Conservation (phyloP, 192 early-diverging fungal genomes). For the Entophlyctis luteolus region DNA sequence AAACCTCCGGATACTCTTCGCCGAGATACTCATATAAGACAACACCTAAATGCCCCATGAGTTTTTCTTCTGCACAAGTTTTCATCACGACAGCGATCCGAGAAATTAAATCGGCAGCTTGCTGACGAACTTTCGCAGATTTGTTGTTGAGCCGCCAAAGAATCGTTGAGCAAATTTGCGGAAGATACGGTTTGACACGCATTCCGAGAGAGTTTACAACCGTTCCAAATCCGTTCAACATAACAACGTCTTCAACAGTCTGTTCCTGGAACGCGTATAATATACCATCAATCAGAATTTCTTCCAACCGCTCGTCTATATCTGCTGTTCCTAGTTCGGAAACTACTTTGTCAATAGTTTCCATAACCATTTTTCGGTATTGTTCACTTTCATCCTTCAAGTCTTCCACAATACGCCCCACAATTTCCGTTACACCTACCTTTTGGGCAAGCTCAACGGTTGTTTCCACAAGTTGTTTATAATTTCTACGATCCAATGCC, state of each 20-base stretch:
- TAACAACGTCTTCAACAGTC: conserved; percentile 83
- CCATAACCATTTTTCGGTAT: conserved; percentile 97
- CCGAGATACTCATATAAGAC: conserved; percentile 97
- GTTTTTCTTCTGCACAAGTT: conserved; percentile 89
- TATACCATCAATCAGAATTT: conserved; percentile 93
- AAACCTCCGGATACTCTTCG: conserved; percentile 98
- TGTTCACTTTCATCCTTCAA: conserved; percentile 93
- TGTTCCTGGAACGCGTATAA: conserved; percentile 99
- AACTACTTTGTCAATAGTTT: conserved; percentile 84
- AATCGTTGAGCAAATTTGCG: conserved; percentile 90
- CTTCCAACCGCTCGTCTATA: conserved; percentile 86
- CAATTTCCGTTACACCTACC: conserved; percentile 88
- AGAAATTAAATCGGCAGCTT: conserved; percentile 94
- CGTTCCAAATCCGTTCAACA: conserved; percentile 94
- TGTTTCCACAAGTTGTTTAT: conserved; percentile 89
- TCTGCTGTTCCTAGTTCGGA: conserved; percentile 79
- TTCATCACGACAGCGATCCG: conserved; percentile 91
- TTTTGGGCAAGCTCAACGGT: conserved; percentile 92
- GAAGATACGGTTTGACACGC: conserved; percentile 88
- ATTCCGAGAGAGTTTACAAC: conserved; percentile 86
- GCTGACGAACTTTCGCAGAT: conserved; percentile 90
- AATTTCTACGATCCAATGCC: conserved; percentile 92
- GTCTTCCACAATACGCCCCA: conserved; percentile 79
- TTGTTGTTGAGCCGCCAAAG: conserved; percentile 98
- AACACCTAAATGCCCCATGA: conserved; percentile 89